Percentiles rank a stretch among this genome's conserved stretches.
Conservation (phyloP, 371 early-diverging fungal species). For the Mortierella sp. region DNA sequence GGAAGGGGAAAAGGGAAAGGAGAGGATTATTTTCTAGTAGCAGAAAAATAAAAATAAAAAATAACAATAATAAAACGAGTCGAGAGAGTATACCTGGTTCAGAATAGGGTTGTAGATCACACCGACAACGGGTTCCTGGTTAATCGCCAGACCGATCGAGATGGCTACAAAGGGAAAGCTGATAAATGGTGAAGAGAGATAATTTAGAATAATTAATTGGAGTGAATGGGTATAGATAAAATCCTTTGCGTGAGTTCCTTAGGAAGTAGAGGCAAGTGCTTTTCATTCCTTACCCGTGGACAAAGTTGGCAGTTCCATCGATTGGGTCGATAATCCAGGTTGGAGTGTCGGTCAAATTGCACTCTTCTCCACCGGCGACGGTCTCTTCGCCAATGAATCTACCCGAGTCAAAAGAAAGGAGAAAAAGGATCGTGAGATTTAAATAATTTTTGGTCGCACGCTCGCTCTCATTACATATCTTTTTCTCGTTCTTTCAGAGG, state of each 20-base stretch:
- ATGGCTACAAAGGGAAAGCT: conserved; percentile 89
- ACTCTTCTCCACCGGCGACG: conserved; percentile 68
- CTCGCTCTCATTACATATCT: neutral
- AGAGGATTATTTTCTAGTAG: neutral
- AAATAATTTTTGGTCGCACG: neutral
- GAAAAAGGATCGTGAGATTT: neutral
- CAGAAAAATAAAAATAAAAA: neutral
- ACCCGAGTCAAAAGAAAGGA: neutral
- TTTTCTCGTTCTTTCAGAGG: neutral
- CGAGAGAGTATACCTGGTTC: conserved; percentile 64
- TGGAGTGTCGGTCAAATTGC: conserved; percentile 74
- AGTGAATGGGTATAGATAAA: neutral
- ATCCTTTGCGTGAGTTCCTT: too few relatives aligned
- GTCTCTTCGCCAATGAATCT: conserved; percentile 91
- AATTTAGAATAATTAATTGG: neutral
- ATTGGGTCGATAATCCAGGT: conserved; percentile 96
- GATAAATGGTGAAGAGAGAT: conserved; percentile 1
- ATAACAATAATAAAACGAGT: neutral
- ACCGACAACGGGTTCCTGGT: conserved; percentile 84
- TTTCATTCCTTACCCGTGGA: conserved; percentile 74
- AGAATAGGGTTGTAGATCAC: conserved; percentile 92
- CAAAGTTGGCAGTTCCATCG: conserved; percentile 93
- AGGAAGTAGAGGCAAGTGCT: too few relatives aligned
- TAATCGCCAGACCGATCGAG: conserved; percentile 84
- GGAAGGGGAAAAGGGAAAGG: neutral